Evolutionary conservation across 768 basidiomycete genomes (phyloP), one percentile per base, ranked within the genome.

Genomic region (Cystofilobasidium macerans): DNA sequence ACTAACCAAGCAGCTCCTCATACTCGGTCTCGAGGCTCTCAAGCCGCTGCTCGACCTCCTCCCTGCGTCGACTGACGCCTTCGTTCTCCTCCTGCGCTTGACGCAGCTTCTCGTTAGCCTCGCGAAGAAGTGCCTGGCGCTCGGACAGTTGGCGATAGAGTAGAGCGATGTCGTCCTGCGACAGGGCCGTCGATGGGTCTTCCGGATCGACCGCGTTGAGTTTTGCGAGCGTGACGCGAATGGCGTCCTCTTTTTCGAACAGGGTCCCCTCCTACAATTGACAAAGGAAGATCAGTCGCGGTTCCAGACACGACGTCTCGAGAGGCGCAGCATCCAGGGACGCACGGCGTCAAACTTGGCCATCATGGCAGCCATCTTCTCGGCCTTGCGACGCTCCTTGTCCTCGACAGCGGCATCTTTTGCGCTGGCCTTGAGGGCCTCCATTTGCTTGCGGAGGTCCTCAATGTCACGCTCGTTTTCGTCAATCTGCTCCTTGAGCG

Each of bases 311-410:
- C 42, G 42, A 42, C 16, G 22, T 3, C 9, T 7, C 4, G 16
- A 42, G 13, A 18, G 16, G 42, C 16, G 42, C 7, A n/a, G n/a
- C n/a, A n/a, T n/a, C n/a, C 42, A 20, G 22, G 36, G 9, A 69
- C 87, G 73, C 70, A 94, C 94, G 69, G 87, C 82, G 77, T 98
- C 93, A 71, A 99, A 94, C 76, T 94, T 93, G 66, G 94, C 90
- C 94, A 99, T 97, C 90, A 99, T 95, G 70, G 92, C 80, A 12
- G 90, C 92, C 88, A 99, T 89, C 82, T 97, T 97, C 80, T 98
- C 94, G 73, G 94, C 91, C 77, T 98, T 98, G 76, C 88, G 85
- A 81, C 90, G 95, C 81, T 99, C 95, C 79, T 93, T 97, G 75
- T 97, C 95, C 76, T 98, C 95, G 36, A 85, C 85, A 43, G 86